Base-by-base conservation (phyloP, 306 rosid genomes). In the Begonia fuchsioides region DNA sequence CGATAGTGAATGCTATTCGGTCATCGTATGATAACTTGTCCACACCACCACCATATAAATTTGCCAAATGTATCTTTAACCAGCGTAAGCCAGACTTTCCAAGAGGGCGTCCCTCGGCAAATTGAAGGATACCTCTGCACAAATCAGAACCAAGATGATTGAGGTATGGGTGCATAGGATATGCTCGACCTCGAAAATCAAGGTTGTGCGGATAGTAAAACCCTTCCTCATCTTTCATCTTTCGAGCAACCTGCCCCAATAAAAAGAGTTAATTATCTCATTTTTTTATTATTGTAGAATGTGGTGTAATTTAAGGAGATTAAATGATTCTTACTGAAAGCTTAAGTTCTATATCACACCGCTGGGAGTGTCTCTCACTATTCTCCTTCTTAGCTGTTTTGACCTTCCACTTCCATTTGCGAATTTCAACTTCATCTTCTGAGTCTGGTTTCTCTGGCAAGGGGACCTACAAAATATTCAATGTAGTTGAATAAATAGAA, bases 61-160 rank as follows among this genome's bases (percentile, higher is more conserved):
- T 90, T 49, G 95, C 95, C 65, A 90, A 61, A 77, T 90, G 98
- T 64, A 90, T 85, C 78, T 90, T 90, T 68, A 85, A 73, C 98
- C 98, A 90, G 56, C 12, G 75, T 67, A 90, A 69, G 47, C 98
- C 98, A 51, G 87, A 77, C 66, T 73, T 78, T 55, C 92, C 94
- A 40, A 90, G 68, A 58, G 74, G 75, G 4, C 95, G 95, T 32
- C 95, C 95, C 76, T 85, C 95, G 13, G 87, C 74, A 72, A 90
- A 90, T 68, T 90, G 95, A 52, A 90, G 68, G 65, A 81, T 67
- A 52, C 98, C 95, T 76, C 98, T 77, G 68, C 98, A 90, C 54
- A 85, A 50, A 73, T 90, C 98, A 38, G 98, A 90, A 63, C 98
- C 98, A 67, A 85, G 90, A 79, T 90, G 98, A 68, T 90, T 90